phyloP scores from a whole-genome alignment of 345 rosid genomes.

The Camelina hispida region DNA sequence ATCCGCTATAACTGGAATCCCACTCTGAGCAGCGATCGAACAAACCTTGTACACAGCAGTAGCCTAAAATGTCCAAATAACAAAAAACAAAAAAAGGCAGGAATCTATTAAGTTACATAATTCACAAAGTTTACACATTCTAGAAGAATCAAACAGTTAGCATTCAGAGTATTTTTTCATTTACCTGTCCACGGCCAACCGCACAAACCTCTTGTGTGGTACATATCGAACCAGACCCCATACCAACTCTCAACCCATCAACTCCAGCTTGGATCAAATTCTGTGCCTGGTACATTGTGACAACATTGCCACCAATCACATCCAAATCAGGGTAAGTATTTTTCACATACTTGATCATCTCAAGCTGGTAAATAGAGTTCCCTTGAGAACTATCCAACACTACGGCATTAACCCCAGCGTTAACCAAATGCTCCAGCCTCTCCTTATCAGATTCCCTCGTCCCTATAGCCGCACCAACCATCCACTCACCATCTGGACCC shows the following conservation, averaged over 20 bases:
- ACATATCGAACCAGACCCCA: conserved; percentile 97
- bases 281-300: conserved; percentile 82
- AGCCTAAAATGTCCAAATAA: conserved; percentile 56
- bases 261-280: conserved; percentile 84
- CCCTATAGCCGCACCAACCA: conserved; percentile 94
- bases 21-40: conserved; percentile 67
- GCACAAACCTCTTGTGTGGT: conserved; percentile 98
- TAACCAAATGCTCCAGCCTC: conserved; percentile 78
- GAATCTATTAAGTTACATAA: not conserved
- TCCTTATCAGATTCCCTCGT: conserved; percentile 80
- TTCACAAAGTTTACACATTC: conserved; percentile 10
- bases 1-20: conserved; percentile 91
- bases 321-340: conserved; percentile 72
- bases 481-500: conserved; percentile 80
- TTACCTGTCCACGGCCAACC: conserved; percentile 95
- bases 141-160: not conserved
- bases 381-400: conserved; percentile 96
- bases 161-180: not conserved
- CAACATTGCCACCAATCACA: conserved; percentile 92
- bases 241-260: conserved; percentile 87
- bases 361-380: conserved; percentile 85
- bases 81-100: not conserved
- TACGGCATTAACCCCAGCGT: conserved; percentile 68
- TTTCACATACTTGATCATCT: conserved; percentile 80
- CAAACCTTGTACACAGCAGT: conserved; percentile 96